phyloP scores from a whole-genome alignment of 108 stramenopile genomes.

The Seminavis robusta region DNA sequence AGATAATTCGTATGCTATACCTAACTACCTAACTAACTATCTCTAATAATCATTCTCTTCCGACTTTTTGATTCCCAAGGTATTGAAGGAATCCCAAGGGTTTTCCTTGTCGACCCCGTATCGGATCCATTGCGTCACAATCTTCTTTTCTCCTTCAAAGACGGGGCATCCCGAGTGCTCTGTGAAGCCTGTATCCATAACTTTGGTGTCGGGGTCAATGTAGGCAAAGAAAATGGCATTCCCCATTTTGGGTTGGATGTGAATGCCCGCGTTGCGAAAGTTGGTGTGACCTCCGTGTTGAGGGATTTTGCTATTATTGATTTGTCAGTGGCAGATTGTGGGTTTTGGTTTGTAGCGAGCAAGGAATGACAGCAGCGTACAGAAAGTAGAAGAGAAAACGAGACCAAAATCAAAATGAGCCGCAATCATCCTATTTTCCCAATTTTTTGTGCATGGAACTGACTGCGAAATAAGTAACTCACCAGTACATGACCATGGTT shows the following conservation, averaged over 20 bases:
- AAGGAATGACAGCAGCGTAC: too few species aligned
- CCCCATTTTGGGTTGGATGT: constrained; percentile 69
- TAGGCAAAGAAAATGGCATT: constrained; percentile 84
- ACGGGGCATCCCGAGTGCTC: constrained; percentile 89
- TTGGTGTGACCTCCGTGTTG: constrained; percentile 84
- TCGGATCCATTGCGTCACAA: constrained; percentile 94
- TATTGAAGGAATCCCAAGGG: constrained; percentile 85
- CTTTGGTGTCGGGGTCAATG: constrained; percentile 52
- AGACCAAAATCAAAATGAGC: too few species aligned
- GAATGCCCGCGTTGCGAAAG: constrained; percentile 73
- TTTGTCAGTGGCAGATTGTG: too few species aligned
- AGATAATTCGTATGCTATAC: too few species aligned
- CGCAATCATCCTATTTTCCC: too few species aligned
- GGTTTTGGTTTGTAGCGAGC: too few species aligned
- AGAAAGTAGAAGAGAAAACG: too few species aligned
- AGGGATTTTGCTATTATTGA: constrained; percentile 76
- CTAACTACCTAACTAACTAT: too few species aligned
- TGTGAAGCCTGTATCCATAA: constrained; percentile 69
- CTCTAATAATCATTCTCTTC: too few species aligned
- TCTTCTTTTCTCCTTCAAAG: constrained; percentile 77
- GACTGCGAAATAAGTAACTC: too few species aligned
- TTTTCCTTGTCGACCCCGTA: constrained; percentile 82
- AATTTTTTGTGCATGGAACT: too few species aligned
- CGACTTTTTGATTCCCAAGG: constrained; percentile 35
- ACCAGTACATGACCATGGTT: constrained; percentile 94